A percentile compares a stretch with the other conserved stretches of the same genome.
Evolutionary conservation across 495 filamentous ascomycete genomes (phyloP).

Genomic region (Daldinia caldariorum): DNA sequence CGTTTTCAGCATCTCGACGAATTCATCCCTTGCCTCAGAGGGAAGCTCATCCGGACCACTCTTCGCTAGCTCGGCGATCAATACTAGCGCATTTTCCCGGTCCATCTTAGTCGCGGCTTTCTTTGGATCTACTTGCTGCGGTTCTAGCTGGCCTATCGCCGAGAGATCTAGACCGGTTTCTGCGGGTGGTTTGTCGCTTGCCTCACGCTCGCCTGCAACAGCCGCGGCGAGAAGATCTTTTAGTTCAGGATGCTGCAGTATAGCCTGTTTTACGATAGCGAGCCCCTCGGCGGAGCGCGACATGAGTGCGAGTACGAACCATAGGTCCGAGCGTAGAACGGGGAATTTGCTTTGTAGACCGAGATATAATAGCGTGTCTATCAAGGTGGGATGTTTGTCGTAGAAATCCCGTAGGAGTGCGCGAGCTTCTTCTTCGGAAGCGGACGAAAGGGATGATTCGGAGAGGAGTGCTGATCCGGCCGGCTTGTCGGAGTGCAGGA

Average conservation of each 20-base stretch:
- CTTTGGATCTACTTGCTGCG: conserved; percentile 50
- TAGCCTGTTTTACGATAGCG: conserved; percentile 57
- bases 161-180: conserved; percentile 21
- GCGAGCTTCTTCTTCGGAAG: conserved; percentile 14
- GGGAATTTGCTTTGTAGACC: conserved; percentile 75
- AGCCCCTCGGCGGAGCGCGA: conserved; percentile 61
- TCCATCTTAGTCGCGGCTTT: conserved; percentile 55
- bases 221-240: conserved; percentile 60
- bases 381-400: conserved; percentile 59
- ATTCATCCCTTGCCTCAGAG: conserved; percentile 44
- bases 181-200: neutral
- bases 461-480: conserved; percentile 17
- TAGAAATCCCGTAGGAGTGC: conserved; percentile 62
- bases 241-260: conserved; percentile 61
- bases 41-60: conserved; percentile 56
- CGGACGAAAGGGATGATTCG: neutral
- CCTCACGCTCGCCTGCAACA: conserved; percentile 56
- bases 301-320: conserved; percentile 81
- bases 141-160: conserved; percentile 41
- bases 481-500: conserved; percentile 52
- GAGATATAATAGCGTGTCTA: conserved; percentile 67
- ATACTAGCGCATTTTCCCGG: conserved; percentile 70
- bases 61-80: conserved; percentile 67
- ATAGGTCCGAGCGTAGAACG: conserved; percentile 73
- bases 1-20: conserved; percentile 51